Percentiles rank a stretch among this genome's conserved stretches.
phyloP scores from a whole-genome alignment of 2,329 filamentous ascomycete genomes.

The Clarireedia homoeocarpa region DNA sequence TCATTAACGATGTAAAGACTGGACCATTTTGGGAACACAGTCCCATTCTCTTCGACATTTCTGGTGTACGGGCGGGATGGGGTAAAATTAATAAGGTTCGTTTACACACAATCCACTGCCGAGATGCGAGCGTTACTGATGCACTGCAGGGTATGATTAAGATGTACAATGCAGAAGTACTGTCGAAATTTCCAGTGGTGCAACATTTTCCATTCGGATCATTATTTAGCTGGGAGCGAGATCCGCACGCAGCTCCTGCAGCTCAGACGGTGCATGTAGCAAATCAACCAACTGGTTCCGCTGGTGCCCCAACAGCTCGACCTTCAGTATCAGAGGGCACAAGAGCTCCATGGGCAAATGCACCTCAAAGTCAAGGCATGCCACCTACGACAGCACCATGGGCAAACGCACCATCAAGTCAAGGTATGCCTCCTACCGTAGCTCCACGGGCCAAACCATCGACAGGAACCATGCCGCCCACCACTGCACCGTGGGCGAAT shows the following conservation, averaged over 20 bases:
- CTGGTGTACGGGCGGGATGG: conserved; percentile 87
- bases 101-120: background rate
- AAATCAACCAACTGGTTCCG: conserved; percentile 39
- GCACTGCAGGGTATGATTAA: conserved; percentile 82
- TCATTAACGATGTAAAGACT: conserved; percentile 95
- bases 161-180: conserved; percentile 96
- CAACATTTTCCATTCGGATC: conserved; percentile 87
- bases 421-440: background rate
- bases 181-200: conserved; percentile 96
- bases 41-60: conserved; percentile 89
- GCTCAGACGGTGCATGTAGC: conserved; percentile 47
- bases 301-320: conserved; percentile 13
- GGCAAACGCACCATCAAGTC: conserved; percentile 21
- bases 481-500: background rate
- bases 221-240: conserved; percentile 67
- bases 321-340: conserved; percentile 21
- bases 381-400: conserved; percentile 13
- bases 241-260: conserved; percentile 49
- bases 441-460: background rate
- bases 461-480: background rate
- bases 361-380: conserved; percentile 14
- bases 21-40: conserved; percentile 98
- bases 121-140: background rate
- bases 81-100: conserved; percentile 87
- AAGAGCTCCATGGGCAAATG: conserved; percentile 24